Evolutionary conservation across 1,284 basidiomycete genomes (phyloP).

Genomic region (Stereum hirsutum): DNA sequence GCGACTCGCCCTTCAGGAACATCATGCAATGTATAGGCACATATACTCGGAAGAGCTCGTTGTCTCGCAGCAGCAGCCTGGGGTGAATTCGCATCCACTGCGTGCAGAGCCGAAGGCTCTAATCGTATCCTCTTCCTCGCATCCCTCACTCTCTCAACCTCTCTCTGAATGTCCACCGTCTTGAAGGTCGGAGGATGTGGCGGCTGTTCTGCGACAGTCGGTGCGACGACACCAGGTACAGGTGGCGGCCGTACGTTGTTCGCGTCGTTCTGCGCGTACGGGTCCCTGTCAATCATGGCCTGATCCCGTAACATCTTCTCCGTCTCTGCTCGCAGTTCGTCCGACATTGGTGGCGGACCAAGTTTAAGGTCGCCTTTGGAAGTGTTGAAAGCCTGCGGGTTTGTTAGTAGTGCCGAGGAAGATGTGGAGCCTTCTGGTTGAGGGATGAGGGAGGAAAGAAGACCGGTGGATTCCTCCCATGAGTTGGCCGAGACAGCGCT

Average conservation of each 20-base stretch:
- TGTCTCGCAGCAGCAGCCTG: conserved; percentile 47
- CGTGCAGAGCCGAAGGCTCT: conserved; percentile 59
- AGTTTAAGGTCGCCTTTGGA: conserved; percentile 75
- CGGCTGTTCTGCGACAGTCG: conserved; percentile 66
- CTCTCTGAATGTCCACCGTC: conserved; percentile 83
- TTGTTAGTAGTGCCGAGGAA: conserved; percentile 26
- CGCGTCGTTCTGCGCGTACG: conserved; percentile 53
- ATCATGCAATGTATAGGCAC: conserved; percentile 89
- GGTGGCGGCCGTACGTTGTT: conserved; percentile 38
- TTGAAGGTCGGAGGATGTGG: conserved; percentile 80
- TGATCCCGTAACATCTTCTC: conserved; percentile 67
- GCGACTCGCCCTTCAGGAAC: conserved; percentile 72
- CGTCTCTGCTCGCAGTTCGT: conserved; percentile 74
- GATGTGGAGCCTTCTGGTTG: conserved; percentile 35
- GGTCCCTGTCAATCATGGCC: conserved; percentile 61
- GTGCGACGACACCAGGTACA: conserved; percentile 46
- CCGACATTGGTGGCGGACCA: conserved; percentile 69
- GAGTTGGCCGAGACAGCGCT: conserved; percentile 49
- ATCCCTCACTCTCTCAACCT: conserved; percentile 87
- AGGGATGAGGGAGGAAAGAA: conserved; percentile 71
- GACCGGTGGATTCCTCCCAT: conserved; percentile 80
- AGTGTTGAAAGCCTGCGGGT: conserved; percentile 66
- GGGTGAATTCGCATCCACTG: conserved; percentile 44
- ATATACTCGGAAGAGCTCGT: conserved; percentile 79
- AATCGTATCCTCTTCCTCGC: conserved; percentile 84